phyloP scores from a whole-genome alignment of 148 eudicot species.

The Silene latifolia region DNA sequence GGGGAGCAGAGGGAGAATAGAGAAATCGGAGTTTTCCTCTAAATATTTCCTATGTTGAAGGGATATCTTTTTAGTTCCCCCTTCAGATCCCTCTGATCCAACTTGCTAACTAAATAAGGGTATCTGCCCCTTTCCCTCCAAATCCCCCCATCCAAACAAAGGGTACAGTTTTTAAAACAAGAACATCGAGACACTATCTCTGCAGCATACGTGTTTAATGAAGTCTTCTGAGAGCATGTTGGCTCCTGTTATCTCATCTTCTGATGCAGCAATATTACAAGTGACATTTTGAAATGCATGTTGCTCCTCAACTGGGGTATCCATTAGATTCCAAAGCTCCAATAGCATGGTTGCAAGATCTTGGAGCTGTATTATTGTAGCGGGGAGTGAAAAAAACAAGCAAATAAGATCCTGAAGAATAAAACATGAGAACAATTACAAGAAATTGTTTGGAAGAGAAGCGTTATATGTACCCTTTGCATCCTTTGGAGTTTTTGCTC shows the following conservation, averaged over 20 bases:
- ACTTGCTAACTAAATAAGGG: background rate
- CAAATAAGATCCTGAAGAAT: background rate
- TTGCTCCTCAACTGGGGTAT: slow-evolving; percentile 78
- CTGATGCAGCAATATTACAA: slow-evolving; percentile 71
- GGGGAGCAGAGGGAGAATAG: too few species aligned
- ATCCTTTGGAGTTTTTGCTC: slow-evolving; percentile 60
- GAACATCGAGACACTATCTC: slow-evolving; percentile 7
- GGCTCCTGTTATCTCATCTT: slow-evolving; percentile 63
- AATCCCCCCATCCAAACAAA: too few species aligned
- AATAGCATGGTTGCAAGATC: slow-evolving; percentile 64
- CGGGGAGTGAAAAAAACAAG: background rate
- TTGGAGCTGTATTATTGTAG: slow-evolving; percentile 47
- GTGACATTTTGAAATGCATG: slow-evolving; percentile 69
- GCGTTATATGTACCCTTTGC: slow-evolving; percentile 46
- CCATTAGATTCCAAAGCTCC: slow-evolving; percentile 85
- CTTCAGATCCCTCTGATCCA: background rate
- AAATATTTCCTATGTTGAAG: background rate
- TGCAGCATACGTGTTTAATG: slow-evolving; percentile 48
- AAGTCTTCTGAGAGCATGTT: slow-evolving; percentile 67
- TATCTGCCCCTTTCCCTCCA: background rate
- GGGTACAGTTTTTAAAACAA: background rate
- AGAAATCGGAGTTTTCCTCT: background rate
- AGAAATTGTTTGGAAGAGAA: background rate
- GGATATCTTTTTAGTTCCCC: background rate
- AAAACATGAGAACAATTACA: background rate